A percentile compares a stretch with the other conserved stretches of the same genome.
Conservation (phyloP, 352 stramenopile species). For the Phytopythium vexans region DNA sequence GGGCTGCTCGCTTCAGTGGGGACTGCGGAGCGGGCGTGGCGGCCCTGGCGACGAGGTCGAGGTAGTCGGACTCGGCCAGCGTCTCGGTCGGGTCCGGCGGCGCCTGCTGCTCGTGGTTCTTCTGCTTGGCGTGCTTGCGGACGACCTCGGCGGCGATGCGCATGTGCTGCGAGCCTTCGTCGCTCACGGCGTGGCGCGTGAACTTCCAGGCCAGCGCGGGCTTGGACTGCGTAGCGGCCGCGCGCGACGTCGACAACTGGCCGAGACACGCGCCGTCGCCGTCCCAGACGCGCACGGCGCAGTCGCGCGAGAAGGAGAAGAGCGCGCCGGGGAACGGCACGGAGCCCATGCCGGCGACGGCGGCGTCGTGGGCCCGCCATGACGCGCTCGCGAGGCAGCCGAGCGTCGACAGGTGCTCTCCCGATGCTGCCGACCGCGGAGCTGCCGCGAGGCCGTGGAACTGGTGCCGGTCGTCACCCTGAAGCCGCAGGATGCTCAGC, state of each 20-base stretch:
- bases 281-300: conserved; percentile 53
- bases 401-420: neutral
- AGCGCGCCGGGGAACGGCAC: conserved; percentile 39
- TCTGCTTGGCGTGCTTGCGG: conserved; percentile 29
- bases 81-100: no score
- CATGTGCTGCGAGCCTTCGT: conserved; percentile 29
- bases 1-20: no score
- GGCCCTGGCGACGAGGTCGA: no score
- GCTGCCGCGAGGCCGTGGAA: neutral
- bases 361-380: conserved; percentile 41
- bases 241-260: conserved; percentile 35
- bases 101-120: conserved; percentile 13
- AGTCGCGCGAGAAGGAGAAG: conserved; percentile 44
- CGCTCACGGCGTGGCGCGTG: conserved; percentile 26
- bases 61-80: no score
- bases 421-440: neutral
- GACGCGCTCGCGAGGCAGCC: conserved; percentile 21
- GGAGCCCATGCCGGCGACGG: conserved; percentile 28
- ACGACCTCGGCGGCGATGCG: conserved; percentile 39
- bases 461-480: conserved; percentile 1
- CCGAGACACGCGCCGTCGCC: conserved; percentile 30
- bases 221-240: conserved; percentile 7
- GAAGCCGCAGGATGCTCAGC: conserved; percentile 1
- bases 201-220: conserved; percentile 44
- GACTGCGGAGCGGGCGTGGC: no score